Evolutionary conservation across 768 basidiomycete species (phyloP).

Genomic region (Fomitopsis pulvina): DNA sequence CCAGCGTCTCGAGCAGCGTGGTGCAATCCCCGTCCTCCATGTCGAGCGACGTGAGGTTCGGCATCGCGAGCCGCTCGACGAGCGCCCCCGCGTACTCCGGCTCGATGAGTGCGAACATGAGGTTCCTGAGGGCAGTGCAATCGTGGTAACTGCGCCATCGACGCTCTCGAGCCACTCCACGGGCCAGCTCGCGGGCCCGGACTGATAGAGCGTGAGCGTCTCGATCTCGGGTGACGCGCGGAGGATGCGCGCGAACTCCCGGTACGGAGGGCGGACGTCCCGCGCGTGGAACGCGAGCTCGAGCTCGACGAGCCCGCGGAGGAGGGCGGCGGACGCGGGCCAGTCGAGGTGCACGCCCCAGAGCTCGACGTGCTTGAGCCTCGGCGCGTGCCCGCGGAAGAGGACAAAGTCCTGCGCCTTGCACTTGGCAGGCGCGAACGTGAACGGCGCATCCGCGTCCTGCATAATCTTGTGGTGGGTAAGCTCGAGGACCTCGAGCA

Average conservation of each 20-base stretch:
- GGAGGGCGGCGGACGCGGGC: conserved; percentile 36
- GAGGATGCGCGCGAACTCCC: conserved; percentile 46
- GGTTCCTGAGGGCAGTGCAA: conserved; percentile 19
- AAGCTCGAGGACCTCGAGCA: conserved; percentile 49
- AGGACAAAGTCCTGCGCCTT: conserved; percentile 40
- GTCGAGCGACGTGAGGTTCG: conserved; percentile 29
- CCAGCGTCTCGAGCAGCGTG: conserved; percentile 39
- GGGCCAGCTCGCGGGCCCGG: conserved; percentile 46
- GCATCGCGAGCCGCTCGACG: conserved; percentile 27
- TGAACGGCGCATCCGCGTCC: conserved; percentile 6
- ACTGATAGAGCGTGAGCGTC: conserved; percentile 44
- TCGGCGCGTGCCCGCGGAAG: conserved; percentile 45
- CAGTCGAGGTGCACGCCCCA: conserved; percentile 72
- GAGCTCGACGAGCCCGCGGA: conserved; percentile 40
- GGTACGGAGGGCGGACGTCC: conserved; percentile 56
- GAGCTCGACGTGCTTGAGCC: conserved; percentile 40
- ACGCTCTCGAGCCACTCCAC: conserved; percentile 27
- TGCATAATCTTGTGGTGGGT: conserved; percentile 36
- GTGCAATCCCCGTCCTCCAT: conserved; percentile 56
- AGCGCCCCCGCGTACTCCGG: conserved; percentile 27
- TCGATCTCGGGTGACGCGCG: conserved; percentile 45
- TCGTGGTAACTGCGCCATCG: conserved; percentile 10
- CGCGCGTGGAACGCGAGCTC: conserved; percentile 56
- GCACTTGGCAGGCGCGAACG: conserved; percentile 26
- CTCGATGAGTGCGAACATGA: conserved; percentile 26